Base-by-base conservation (phyloP, 2,329 filamentous ascomycete genomes). In the Thyridium curvatum region DNA sequence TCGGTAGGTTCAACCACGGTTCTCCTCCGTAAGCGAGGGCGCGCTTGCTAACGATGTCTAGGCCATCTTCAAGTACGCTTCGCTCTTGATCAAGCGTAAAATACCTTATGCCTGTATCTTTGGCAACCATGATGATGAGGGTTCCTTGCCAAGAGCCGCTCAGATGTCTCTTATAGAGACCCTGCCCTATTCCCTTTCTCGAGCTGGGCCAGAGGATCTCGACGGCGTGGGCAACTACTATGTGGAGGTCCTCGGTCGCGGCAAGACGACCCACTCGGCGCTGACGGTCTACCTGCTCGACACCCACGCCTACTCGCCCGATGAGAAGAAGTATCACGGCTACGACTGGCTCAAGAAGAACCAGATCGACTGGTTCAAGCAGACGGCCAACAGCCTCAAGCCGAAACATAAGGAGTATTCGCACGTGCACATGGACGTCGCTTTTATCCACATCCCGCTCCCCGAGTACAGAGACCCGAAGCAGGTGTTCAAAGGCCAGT, bases 271-370 rank as follows among this genome's bases (percentile, higher is more conserved):
- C 43, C 90, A 97, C 62, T 94, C 89, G 2, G 93, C 93, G 5
- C 65, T 98, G 37, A 96, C 91, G 0, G 70, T 98, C n/a, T 98
- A 96, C 63, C 72, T 98, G 48, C 77, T 98, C 33, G 93, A 98
- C 61, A 90, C 90, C 0, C 93, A 98, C 59, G 75, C 86, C 4
- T 94, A 96, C 61, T 88, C 87, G 5, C 90, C 90, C 0, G 86
- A 98, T 55, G 88, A 96, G 62, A 78, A 81, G 40, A 80, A 86
- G 43, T 96, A 82, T 59, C 78, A 80, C n/a, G 93, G 93, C 35
- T 98, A 98, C 58, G 91, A 97, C 63, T 98, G 93, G 93, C 69
- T 98, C 55, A 97, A 97, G 65, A 82, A 82, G 33, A 89, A 78
- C 50, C 93, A 98, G 61, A 95, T 96, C 42, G 79, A 86, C 40